phyloP scores from a whole-genome alignment of 345 rosid species.

The Eucalyptus sp. region DNA sequence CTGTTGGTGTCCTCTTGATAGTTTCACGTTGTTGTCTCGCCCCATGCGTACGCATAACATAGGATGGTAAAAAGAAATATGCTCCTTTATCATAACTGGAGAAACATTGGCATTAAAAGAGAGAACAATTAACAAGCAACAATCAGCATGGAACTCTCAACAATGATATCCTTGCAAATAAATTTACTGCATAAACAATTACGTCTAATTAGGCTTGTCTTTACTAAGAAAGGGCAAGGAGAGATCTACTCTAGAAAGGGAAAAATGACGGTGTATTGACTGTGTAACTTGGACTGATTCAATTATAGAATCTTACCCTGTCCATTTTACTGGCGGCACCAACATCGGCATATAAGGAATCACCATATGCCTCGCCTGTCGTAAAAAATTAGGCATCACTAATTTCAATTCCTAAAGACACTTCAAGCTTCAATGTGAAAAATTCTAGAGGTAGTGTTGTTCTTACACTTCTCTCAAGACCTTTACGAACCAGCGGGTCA shows the following conservation, averaged over 20 bases:
- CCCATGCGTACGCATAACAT: conserved; percentile 91
- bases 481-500: conserved; percentile 65
- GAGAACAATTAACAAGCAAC: background rate
- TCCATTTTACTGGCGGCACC: conserved; percentile 89
- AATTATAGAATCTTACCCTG: conserved; percentile 50
- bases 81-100: conserved; percentile 83
- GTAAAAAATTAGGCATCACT: background rate
- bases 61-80: conserved; percentile 76
- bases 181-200: background rate
- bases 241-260: background rate
- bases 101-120: conserved; percentile 7
- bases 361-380: conserved; percentile 96
- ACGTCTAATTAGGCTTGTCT: background rate
- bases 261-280: background rate
- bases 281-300: background rate
- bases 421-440: background rate
- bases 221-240: background rate
- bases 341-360: conserved; percentile 99
- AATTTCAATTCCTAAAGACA: background rate
- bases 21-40: conserved; percentile 67
- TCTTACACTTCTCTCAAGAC: conserved; percentile 92
- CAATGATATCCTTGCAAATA: background rate
- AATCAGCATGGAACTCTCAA: background rate
- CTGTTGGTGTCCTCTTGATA: conserved; percentile 46
- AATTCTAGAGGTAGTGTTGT: background rate